phyloP scores from a whole-genome alignment of 2,329 filamentous ascomycete genomes.

The Elsinoe perseae region DNA sequence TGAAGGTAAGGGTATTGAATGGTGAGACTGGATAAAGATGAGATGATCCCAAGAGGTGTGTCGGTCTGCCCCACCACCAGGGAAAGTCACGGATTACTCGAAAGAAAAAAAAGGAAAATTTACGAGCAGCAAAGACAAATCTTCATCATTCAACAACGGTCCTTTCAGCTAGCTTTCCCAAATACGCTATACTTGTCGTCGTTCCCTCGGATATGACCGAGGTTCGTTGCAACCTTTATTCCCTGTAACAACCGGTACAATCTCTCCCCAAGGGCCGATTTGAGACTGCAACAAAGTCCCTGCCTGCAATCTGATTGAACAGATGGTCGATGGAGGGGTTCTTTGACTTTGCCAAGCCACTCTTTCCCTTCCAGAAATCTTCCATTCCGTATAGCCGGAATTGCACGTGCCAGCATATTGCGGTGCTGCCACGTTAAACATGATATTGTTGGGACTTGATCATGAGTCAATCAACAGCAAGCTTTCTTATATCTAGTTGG shows the following conservation, averaged over 20 bases:
- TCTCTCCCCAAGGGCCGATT: neutral
- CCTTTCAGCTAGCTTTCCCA: neutral
- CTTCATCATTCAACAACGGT: constrained; percentile 7
- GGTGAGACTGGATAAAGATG: neutral
- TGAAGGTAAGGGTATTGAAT: neutral
- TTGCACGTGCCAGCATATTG: neutral
- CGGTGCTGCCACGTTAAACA: no score
- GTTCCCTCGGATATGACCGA: constrained; percentile 6
- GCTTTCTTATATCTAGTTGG: no score
- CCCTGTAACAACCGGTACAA: neutral
- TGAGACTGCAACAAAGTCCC: neutral
- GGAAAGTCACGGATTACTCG: neutral
- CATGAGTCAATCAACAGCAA: neutral
- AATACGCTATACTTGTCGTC: neutral
- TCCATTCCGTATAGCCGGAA: constrained; percentile 11
- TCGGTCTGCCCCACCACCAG: constrained; percentile 9
- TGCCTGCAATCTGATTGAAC: neutral
- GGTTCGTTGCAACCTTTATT: neutral
- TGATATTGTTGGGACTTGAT: neutral
- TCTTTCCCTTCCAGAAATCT: constrained; percentile 4
- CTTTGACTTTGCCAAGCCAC: neutral
- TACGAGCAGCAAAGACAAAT: constrained; percentile 6
- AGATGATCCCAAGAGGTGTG: neutral
- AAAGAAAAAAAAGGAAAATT: constrained; percentile 4
- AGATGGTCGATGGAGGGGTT: constrained; percentile 11